phyloP scores from a whole-genome alignment of 345 rosid species.

The Tarenaya hassleriana region DNA sequence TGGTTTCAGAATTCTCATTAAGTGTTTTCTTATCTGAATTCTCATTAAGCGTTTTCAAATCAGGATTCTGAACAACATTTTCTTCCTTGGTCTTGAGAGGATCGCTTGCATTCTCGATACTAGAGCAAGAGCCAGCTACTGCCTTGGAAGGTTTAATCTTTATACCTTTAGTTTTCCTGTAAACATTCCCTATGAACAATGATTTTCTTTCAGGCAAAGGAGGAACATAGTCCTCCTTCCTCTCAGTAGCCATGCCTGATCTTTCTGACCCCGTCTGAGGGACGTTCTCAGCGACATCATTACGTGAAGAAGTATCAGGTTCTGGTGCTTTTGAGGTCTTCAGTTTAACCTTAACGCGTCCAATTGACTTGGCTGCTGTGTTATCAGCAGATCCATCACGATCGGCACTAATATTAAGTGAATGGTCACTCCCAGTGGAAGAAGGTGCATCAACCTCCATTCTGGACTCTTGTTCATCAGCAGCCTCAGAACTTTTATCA shows the following conservation, averaged over 20 bases:
- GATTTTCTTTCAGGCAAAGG: slow-evolving; percentile 44
- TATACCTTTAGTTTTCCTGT: slow-evolving; percentile 70
- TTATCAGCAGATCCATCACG: slow-evolving; percentile 49
- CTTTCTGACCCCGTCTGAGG: slow-evolving; percentile 42
- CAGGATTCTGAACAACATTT: slow-evolving; percentile 24
- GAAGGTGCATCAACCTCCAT: slow-evolving; percentile 71
- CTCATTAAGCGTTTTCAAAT: slow-evolving; percentile 14
- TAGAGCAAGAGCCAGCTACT: slow-evolving; percentile 36
- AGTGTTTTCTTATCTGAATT: slow-evolving; percentile 15
- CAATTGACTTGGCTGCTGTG: slow-evolving; percentile 38
- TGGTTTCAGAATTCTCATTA: slow-evolving; percentile 11
- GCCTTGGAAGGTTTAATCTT: slow-evolving; percentile 57
- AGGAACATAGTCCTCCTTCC: slow-evolving; percentile 51
- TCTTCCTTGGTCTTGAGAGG: slow-evolving; percentile 27
- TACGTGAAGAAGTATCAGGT: slow-evolving; percentile 35
- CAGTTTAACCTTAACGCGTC: slow-evolving; percentile 75
- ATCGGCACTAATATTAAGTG: slow-evolving; percentile 41
- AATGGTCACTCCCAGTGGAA: slow-evolving; percentile 57
- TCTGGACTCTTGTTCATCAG: slow-evolving; percentile 33
- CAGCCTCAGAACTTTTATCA: slow-evolving; percentile 36
- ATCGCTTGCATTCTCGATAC: slow-evolving; percentile 31
- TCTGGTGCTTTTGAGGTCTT: slow-evolving; percentile 60
- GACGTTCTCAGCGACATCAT: slow-evolving; percentile 57
- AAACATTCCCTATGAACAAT: slow-evolving; percentile 35
- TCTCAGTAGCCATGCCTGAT: slow-evolving; percentile 38